Conservation (phyloP, 257 asterid species). For the Nicotiana otophora region DNA sequence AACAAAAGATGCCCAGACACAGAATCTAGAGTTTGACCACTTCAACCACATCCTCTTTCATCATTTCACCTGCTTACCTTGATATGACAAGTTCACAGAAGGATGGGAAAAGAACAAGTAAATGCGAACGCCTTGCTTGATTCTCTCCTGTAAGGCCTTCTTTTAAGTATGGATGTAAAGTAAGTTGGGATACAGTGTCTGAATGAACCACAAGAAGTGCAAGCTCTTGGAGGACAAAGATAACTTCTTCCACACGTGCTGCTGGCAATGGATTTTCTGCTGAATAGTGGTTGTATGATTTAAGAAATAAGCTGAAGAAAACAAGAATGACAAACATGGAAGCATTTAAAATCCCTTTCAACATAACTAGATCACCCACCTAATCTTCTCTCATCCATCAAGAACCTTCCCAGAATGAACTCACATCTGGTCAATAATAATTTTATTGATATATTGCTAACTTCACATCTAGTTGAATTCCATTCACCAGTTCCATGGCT, state of each 20-base stretch:
- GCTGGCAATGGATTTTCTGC: constrained; percentile 76
- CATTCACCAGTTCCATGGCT: constrained; percentile 51
- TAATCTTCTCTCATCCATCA: constrained; percentile 70
- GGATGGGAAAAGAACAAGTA: constrained; percentile 79
- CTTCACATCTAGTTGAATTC: constrained; percentile 61
- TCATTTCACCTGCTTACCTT: constrained; percentile 44
- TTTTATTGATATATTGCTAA: constrained; percentile 59
- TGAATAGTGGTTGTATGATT: constrained; percentile 23
- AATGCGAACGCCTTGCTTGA: constrained; percentile 54
- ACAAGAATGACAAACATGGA: background rate
- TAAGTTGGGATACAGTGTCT: constrained; percentile 70
- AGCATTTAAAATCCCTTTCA: background rate
- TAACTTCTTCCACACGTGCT: constrained; percentile 79
- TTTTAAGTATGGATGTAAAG: constrained; percentile 55
- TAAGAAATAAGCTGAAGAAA: constrained; percentile 5
- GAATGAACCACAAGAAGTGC: constrained; percentile 68
- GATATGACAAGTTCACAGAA: constrained; percentile 91
- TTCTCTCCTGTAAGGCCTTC: constrained; percentile 37
- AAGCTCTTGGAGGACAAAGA: constrained; percentile 84
- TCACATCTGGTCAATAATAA: constrained; percentile 74
- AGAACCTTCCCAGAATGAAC: constrained; percentile 67
- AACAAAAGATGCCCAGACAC: background rate
- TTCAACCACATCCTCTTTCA: constrained; percentile 7
- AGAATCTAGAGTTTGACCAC: background rate
- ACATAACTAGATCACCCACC: constrained; percentile 39